phyloP scores from a whole-genome alignment of 306 rosid species.

The Mimosa bimucronata region DNA sequence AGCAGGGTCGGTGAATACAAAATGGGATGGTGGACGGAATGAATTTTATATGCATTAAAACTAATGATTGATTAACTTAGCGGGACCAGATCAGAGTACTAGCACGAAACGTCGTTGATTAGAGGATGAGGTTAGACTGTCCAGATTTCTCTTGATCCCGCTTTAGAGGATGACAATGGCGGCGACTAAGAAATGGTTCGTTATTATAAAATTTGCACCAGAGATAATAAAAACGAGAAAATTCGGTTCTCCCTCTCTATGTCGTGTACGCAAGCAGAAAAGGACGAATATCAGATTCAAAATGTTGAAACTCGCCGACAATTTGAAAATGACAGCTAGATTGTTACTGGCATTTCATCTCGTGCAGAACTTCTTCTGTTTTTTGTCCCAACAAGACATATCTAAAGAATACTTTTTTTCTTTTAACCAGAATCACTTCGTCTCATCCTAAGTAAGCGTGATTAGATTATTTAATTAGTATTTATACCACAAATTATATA shows the following conservation, averaged over 20 bases:
- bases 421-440: too few species aligned
- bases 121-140: not conserved
- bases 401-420: too few species aligned
- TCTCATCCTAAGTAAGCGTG: too few species aligned
- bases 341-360: not conserved
- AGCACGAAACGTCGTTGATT: not conserved
- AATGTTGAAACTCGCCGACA: not conserved
- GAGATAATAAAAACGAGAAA: not conserved
- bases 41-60: not conserved
- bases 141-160: not conserved
- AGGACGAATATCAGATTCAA: not conserved
- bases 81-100: slow-evolving; percentile 1
- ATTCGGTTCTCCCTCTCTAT: not conserved
- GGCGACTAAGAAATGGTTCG: not conserved
- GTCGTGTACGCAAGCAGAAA: not conserved
- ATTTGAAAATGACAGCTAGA: slow-evolving; percentile 7
- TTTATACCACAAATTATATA: too few species aligned
- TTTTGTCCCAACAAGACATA: too few species aligned
- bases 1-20: not conserved
- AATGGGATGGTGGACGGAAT: not conserved
- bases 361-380: too few species aligned
- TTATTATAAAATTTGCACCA: not conserved
- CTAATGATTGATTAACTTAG: not conserved
- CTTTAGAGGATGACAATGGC: not conserved
- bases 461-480: too few species aligned